Conservation (phyloP, 306 rosid genomes). For the Amphicarpaea edgeworthii region DNA sequence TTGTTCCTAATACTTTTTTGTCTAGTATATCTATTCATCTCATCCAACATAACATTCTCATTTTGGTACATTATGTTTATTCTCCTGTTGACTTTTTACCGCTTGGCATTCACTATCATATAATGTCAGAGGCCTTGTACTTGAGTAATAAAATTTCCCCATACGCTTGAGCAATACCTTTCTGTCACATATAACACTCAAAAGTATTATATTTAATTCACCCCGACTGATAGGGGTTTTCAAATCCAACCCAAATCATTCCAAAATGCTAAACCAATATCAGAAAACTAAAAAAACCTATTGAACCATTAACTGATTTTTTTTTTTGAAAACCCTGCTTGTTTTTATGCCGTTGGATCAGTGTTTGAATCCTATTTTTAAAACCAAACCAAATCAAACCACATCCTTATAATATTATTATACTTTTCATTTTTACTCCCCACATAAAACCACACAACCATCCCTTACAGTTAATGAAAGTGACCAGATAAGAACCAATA, state of each 20-base stretch:
- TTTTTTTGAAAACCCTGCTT: neutral
- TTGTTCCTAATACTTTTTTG: neutral
- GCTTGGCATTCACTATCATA: neutral
- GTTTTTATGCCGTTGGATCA: neutral
- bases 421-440: neutral
- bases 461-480: neutral
- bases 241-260: neutral
- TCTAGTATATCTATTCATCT: neutral
- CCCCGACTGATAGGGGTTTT: neutral
- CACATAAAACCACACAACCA: neutral
- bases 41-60: neutral
- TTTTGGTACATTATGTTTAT: neutral
- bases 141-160: neutral
- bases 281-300: neutral
- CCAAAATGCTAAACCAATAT: neutral
- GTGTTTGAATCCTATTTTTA: neutral
- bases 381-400: neutral
- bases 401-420: neutral
- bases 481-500: neutral
- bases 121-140: neutral
- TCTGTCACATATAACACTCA: neutral
- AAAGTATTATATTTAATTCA: neutral
- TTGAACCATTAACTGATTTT: neutral
- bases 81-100: neutral
- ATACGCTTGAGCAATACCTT: neutral